phyloP scores from a whole-genome alignment of 139 green algal genomes.

The Haematococcus lacustris region DNA sequence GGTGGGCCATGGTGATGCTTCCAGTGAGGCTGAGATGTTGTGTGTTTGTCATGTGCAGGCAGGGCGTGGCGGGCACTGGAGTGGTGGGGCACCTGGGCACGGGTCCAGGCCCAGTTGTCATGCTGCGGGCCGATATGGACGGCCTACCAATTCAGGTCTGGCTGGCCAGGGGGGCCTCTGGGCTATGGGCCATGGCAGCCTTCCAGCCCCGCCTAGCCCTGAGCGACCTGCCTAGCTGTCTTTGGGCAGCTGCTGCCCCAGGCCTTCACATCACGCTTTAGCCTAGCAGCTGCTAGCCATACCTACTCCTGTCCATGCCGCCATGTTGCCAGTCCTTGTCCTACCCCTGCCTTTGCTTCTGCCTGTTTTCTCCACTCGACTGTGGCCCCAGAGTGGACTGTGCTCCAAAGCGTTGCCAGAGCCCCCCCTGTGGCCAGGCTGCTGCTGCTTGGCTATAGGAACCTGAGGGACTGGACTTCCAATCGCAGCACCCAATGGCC shows the following conservation, averaged over 20 bases:
- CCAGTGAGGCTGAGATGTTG: background rate
- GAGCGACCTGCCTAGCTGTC: background rate
- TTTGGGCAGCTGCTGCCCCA: background rate
- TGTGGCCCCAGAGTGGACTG: background rate
- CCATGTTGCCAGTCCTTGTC: background rate
- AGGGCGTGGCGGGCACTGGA: conserved; percentile 14
- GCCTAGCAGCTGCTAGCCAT: background rate
- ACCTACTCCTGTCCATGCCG: background rate
- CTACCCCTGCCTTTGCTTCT: background rate
- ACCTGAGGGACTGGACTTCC: conserved; percentile 12
- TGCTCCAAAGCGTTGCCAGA: background rate
- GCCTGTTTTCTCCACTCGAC: background rate
- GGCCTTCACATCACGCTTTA: too few species aligned
- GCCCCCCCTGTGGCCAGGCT: background rate
- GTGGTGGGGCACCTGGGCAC: too few species aligned
- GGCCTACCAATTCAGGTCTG: conserved; percentile 61
- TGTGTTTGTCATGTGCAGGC: conserved; percentile 6
- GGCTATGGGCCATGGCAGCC: background rate
- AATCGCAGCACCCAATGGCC: conserved; percentile 16
- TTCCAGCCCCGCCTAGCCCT: background rate
- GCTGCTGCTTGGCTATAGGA: conserved; percentile 11
- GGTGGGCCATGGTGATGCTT: background rate
- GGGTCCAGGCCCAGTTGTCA: conserved; percentile 49
- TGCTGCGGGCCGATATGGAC: conserved; percentile 84
- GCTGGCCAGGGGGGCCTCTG: background rate